Evolutionary conservation across 2,329 filamentous ascomycete genomes (phyloP).

Genomic region (Arthrobotrys conoides): DNA sequence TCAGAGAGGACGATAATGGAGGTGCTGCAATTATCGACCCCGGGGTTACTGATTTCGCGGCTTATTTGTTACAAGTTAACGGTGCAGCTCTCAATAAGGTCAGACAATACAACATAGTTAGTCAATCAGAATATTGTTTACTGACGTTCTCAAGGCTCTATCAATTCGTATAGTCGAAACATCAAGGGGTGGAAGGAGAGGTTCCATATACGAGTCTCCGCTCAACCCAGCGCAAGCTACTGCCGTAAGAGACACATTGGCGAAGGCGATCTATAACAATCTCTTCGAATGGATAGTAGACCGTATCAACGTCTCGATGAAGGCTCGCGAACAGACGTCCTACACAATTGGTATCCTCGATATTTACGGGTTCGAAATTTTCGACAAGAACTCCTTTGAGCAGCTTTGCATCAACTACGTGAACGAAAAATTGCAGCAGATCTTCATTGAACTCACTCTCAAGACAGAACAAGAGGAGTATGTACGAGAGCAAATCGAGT

Average conservation of each 20-base stretch:
- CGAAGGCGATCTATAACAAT: conserved; percentile 98
- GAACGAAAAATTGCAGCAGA: conserved; percentile 98
- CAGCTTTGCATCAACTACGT: conserved; percentile 99
- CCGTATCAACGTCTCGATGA: conserved; percentile 91
- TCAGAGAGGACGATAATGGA: conserved; percentile 87
- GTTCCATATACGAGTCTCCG: conserved; percentile 80
- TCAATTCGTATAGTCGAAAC: conserved; percentile 90
- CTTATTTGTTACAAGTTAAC: conserved; percentile 91
- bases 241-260: conserved; percentile 95
- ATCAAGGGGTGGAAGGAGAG: conserved; percentile 75
- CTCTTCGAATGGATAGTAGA: conserved; percentile 99
- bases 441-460: conserved; percentile 99
- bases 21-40: conserved; percentile 89
- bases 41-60: conserved; percentile 86
- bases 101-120: conserved; percentile 87
- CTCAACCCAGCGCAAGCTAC: conserved; percentile 92
- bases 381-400: conserved; percentile 99
- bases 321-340: conserved; percentile 82
- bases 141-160: conserved; percentile 94
- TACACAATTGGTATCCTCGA: conserved; percentile 98
- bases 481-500: conserved; percentile 94
- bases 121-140: conserved; percentile 90
- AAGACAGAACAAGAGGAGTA: conserved; percentile 99
- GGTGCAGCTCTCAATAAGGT: conserved; percentile 90
- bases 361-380: conserved; percentile 99